Evolutionary conservation across 441 rosid species (phyloP).

Genomic region (Syzygium syzygioides): DNA sequence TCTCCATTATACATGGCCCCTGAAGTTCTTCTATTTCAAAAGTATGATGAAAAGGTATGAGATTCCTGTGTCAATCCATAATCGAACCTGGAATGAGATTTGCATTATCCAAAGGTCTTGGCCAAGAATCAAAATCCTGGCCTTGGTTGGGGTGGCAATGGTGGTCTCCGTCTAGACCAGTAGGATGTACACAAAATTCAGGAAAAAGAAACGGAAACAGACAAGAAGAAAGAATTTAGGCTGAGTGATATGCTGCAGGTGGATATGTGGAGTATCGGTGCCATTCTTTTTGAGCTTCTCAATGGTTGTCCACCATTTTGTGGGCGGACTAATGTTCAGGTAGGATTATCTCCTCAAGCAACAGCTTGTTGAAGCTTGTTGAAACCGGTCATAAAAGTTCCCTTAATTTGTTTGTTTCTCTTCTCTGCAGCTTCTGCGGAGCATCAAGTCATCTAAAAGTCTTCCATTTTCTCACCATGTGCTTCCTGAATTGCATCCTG

Average conservation of each 20-base stretch:
- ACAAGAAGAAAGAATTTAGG: slow-evolving; percentile 1
- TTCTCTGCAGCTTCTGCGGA: slow-evolving; percentile 41
- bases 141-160: neutral
- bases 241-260: slow-evolving; percentile 23
- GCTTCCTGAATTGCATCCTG: slow-evolving; percentile 38
- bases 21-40: slow-evolving; percentile 63
- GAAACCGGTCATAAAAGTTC: neutral
- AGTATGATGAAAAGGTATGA: slow-evolving; percentile 51
- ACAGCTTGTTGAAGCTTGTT: neutral
- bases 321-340: slow-evolving; percentile 58
- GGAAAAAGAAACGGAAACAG: neutral
- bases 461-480: slow-evolving; percentile 51
- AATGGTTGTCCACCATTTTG: slow-evolving; percentile 54
- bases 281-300: slow-evolving; percentile 65
- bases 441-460: slow-evolving; percentile 36
- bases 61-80: neutral
- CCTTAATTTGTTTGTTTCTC: neutral
- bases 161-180: neutral
- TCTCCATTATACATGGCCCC: slow-evolving; percentile 76
- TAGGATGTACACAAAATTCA: neutral
- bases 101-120: neutral
- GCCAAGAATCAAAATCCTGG: neutral
- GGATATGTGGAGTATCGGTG: slow-evolving; percentile 73
- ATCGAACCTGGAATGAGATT: neutral
- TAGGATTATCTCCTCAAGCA: slow-evolving; percentile 7